Base-by-base conservation (phyloP, 2,329 filamentous ascomycete genomes). In the Fusarium secorum region DNA sequence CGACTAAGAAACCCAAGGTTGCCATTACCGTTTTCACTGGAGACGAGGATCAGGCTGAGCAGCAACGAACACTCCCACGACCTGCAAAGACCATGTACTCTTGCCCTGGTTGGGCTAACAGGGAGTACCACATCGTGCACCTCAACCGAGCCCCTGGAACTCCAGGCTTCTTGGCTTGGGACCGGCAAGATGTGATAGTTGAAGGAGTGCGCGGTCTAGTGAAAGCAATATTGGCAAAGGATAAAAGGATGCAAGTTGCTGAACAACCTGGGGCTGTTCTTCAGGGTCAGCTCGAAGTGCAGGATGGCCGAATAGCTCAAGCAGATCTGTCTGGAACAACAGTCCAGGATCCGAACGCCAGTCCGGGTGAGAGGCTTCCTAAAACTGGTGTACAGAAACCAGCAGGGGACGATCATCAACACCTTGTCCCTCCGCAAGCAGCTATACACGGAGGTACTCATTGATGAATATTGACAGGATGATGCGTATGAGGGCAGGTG, bases 101-200 rank as follows among this genome's bases (percentile, higher is more conserved):
- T 3, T 87, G 85, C 49, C 84, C 85, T 2, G 79, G 78, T n/a
- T 88, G 86, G 86, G 86, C 81, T 1, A 82, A 79, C 13, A 65
- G 78, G 18, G 78, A 77, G 11, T 87, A 84, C 65, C 76, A 83
- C 17, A 81, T 87, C 4, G 70, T 86, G 2, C 78, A 82, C 60
- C 77, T 80, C 22, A 80, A 80, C 52, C 80, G 85, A 33, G 78
- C 79, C 1, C 17, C 73, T 9, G 85, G 84, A 4, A 77, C 76
- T 8, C 78, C 83, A 0, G 84, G 85, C 0, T 77, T 87, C 36
- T 70, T 88, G 36, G 81, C 83, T 15, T 86, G 84, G 82, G 85
- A 87, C 63, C 77, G 81, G 20, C 85, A 85, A 3, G 82, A 85
- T 35, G 71, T 85, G 39, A 83, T 87, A 60, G 71, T 78, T 1